phyloP scores from a whole-genome alignment of 78 protist species.

The Trichosphaerium sp. region DNA sequence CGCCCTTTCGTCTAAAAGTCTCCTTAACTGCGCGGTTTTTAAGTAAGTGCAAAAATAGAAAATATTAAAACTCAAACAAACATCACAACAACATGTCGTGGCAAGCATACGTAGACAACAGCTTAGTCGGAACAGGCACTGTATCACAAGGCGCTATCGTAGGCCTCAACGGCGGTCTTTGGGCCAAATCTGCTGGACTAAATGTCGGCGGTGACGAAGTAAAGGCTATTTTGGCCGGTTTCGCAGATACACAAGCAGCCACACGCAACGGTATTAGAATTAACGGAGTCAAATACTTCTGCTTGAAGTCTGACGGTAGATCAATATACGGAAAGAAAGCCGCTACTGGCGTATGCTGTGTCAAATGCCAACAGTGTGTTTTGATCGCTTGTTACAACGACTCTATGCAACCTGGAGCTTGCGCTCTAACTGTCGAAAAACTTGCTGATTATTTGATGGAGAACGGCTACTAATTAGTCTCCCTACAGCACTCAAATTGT shows the following conservation, averaged over 20 bases:
- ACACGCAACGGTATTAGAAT: constrained; percentile 30
- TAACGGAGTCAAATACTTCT: constrained; percentile 52
- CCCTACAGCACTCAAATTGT: neutral
- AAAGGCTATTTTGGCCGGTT: neutral
- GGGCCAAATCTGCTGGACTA: constrained; percentile 66
- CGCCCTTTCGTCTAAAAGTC: too few species aligned
- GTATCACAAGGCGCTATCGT: constrained; percentile 41
- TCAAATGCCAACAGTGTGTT: constrained; percentile 53
- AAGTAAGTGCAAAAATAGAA: too few species aligned
- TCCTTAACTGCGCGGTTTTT: too few species aligned
- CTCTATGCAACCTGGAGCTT: constrained; percentile 48
- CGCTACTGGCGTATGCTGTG: constrained; percentile 47
- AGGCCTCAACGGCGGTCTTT: constrained; percentile 53
- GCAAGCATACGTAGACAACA: constrained; percentile 61
- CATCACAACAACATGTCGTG: constrained; percentile 59
- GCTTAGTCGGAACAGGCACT: constrained; percentile 47
- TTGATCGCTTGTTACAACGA: constrained; percentile 67
- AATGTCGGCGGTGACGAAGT: constrained; percentile 7
- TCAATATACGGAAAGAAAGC: constrained; percentile 53
- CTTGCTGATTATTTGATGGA: constrained; percentile 65
- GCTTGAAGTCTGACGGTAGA: constrained; percentile 32
- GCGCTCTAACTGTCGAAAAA: constrained; percentile 60
- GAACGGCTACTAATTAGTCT: constrained; percentile 20
- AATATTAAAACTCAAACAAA: neutral
- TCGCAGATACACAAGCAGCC: neutral